Base-by-base conservation (phyloP, 371 early-diverging fungal genomes). In the Mortierella sp. region DNA sequence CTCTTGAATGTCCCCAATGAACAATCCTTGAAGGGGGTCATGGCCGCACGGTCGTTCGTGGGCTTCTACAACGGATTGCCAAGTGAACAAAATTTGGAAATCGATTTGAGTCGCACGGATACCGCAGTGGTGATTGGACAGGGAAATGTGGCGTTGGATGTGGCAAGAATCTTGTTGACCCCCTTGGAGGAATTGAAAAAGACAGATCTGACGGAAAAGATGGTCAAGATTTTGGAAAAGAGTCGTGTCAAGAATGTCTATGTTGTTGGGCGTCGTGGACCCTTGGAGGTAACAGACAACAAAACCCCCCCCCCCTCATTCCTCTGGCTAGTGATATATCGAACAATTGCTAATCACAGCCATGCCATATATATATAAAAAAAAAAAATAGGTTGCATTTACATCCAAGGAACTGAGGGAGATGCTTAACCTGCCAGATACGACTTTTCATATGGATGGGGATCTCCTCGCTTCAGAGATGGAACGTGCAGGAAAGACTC, bases 51-150 rank as follows among this genome's bases (percentile, higher is more conserved):
- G 16, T 89, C 87, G 4, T 96, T 99, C 87, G 98, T 98, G 4
- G 94, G 93, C 13, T 99, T 97, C 96, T 97, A 98, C 76, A 99
- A 99, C 83, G 98, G 97, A 0, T 80, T 90, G n/a, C 97, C 98
- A 0, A 72, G 68, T 60, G 86, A 86, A 68, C 82, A 86, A 41
- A 72, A 88, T 21, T 72, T 96, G 65, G 58, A 84, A 19, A 63
- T 89, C 5, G 92, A 94, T 67, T 86, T 96, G 48, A 75, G 86
- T n/a, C 77, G 76, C 15, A 88, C 89, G 0, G 95, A 96, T 43
- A 93, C 92, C 0, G 96, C 92, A 0, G 91, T 94, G 0, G 88
- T 99, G 0, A 87, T 99, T 47, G 99, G 99, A 6, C 95, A 97
- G 62, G 99, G 99, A 11, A 99, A 99, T 77, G 99, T 99, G 0